Conservation (phyloP, 202 grass and related monocot genomes). For the Sporobolus alterniflorus region DNA sequence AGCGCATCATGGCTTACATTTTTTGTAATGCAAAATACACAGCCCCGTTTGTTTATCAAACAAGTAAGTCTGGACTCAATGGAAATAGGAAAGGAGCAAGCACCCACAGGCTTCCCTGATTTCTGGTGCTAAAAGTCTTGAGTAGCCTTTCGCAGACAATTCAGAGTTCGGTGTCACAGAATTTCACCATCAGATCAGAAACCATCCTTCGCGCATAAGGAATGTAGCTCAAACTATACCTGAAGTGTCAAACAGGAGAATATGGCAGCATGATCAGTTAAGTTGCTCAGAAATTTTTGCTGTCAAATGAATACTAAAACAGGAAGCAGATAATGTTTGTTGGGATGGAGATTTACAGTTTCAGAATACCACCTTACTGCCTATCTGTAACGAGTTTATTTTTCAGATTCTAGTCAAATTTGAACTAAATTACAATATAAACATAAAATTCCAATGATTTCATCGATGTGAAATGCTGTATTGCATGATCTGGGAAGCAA, state of each 20-base stretch:
- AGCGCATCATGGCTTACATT: neutral
- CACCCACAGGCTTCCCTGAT: neutral
- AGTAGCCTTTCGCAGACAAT: neutral
- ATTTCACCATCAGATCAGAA: constrained; percentile 60
- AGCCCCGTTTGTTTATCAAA: neutral
- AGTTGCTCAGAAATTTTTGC: neutral
- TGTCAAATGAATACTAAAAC: neutral
- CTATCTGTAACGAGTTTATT: neutral
- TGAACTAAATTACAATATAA: neutral
- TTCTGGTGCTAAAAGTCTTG: neutral
- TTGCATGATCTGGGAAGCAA: neutral
- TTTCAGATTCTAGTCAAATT: neutral
- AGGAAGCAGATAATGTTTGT: constrained; percentile 2
- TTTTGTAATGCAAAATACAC: neutral
- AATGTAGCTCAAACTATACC: constrained; percentile 95
- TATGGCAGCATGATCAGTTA: constrained; percentile 4
- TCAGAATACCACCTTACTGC: neutral
- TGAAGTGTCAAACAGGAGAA: constrained; percentile 39
- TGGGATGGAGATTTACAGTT: neutral
- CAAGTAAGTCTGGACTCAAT: neutral
- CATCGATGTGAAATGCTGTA: neutral
- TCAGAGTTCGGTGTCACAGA: constrained; percentile 86
- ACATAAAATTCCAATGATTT: neutral
- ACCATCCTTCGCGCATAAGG: constrained; percentile 75
- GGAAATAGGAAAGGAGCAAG: constrained; percentile 12